Evolutionary conservation across 345 rosid species (phyloP).

Genomic region (Dipteronia sinensis): DNA sequence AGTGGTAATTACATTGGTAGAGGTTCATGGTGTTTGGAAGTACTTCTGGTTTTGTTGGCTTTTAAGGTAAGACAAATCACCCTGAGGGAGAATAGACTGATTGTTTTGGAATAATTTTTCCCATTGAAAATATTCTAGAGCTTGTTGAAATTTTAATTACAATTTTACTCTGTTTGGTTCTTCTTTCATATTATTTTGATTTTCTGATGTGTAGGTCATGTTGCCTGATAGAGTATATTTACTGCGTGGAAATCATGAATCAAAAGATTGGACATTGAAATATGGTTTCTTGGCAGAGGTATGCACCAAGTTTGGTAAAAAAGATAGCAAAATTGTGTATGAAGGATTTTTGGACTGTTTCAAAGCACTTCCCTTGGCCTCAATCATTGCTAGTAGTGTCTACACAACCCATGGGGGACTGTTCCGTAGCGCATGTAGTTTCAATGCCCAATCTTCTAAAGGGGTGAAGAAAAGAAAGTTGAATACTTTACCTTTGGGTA

Average conservation of each 20-base stretch:
- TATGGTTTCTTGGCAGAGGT: slow-evolving; percentile 41
- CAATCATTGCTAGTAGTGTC: slow-evolving; percentile 34
- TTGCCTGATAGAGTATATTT: slow-evolving; percentile 42
- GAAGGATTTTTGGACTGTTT: slow-evolving; percentile 40
- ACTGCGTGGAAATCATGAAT: slow-evolving; percentile 52
- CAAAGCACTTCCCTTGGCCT: slow-evolving; percentile 41
- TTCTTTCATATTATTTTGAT: background rate
- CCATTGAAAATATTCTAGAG: background rate
- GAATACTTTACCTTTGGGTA: slow-evolving; percentile 12
- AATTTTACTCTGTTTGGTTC: background rate
- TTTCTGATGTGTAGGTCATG: slow-evolving; percentile 33
- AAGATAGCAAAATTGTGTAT: slow-evolving; percentile 31
- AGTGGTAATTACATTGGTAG: slow-evolving; percentile 46
- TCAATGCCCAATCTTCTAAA: slow-evolving; percentile 3
- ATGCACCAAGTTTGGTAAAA: slow-evolving; percentile 39
- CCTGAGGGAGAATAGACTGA: background rate
- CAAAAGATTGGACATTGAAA: slow-evolving; percentile 36
- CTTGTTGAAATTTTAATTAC: background rate
- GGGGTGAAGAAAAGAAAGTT: slow-evolving; percentile 21
- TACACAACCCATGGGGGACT: slow-evolving; percentile 55
- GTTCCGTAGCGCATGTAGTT: slow-evolving; percentile 33
- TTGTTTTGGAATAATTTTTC: background rate
- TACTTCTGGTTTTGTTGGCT: slow-evolving; percentile 47
- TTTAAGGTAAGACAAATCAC: slow-evolving; percentile 43
- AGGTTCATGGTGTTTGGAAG: slow-evolving; percentile 48